Evolutionary conservation across 805 yeast species (phyloP).

Genomic region (Saccharomycopsis schoenii): DNA sequence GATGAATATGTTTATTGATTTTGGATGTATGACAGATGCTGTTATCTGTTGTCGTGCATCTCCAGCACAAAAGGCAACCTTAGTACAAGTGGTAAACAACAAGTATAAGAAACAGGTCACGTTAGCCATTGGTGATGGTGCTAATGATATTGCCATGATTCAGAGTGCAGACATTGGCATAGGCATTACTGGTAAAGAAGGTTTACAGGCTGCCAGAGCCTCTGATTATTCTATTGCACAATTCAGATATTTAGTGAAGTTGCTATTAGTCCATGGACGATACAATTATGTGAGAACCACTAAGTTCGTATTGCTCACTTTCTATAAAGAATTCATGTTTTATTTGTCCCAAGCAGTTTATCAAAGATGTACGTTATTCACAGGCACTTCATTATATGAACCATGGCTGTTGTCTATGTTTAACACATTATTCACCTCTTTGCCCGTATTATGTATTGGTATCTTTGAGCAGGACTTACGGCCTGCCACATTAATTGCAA

Average conservation of each 20-base stretch:
- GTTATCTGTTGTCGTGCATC: conserved; percentile 94
- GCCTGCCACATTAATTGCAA: conserved; percentile 81
- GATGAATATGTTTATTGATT: conserved; percentile 68
- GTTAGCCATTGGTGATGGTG: conserved; percentile 97
- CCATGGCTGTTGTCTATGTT: conserved; percentile 97
- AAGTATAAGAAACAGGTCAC: conserved; percentile 65
- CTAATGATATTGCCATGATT: conserved; percentile 98
- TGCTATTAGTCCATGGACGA: conserved; percentile 88
- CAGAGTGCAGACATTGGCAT: conserved; percentile 97
- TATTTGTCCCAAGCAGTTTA: conserved; percentile 81
- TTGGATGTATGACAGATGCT: conserved; percentile 81
- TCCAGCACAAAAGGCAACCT: conserved; percentile 89
- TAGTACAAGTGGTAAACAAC: conserved; percentile 77
- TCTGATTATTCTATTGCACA: conserved; percentile 95
- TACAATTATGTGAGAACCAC: conserved; percentile 90
- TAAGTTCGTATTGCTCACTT: conserved; percentile 86
- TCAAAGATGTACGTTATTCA: conserved; percentile 78
- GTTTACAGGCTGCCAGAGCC: conserved; percentile 91
- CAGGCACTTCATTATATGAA: conserved; percentile 90
- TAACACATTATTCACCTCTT: conserved; percentile 88
- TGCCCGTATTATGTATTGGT: conserved; percentile 89
- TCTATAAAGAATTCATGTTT: conserved; percentile 86
- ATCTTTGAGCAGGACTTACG: conserved; percentile 86
- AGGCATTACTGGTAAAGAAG: conserved; percentile 96
- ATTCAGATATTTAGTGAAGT: conserved; percentile 72